phyloP scores from a whole-genome alignment of 2,329 filamentous ascomycete genomes.

The Cordyceps militaris region DNA sequence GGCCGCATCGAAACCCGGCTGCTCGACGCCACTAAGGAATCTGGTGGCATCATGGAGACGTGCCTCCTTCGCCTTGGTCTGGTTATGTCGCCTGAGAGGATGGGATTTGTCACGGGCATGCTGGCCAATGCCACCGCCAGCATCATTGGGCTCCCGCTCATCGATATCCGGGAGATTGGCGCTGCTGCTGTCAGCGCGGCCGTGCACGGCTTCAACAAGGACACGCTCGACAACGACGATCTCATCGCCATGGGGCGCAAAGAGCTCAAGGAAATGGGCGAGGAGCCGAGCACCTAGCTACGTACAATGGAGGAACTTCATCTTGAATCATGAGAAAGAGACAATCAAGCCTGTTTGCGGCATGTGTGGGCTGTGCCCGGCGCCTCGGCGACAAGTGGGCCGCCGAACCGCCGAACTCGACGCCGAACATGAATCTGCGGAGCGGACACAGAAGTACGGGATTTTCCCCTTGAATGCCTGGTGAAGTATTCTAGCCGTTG shows the following conservation, averaged over 20 bases:
- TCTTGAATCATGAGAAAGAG: no score
- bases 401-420: no score
- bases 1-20: slow-evolving; percentile 39
- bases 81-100: slow-evolving; percentile 23
- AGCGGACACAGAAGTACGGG: no score
- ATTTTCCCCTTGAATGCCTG: no score
- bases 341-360: no score
- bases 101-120: slow-evolving; percentile 1
- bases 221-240: slow-evolving; percentile 10
- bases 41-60: slow-evolving; percentile 30
- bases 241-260: slow-evolving; percentile 2
- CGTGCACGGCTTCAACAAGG: slow-evolving; percentile 5
- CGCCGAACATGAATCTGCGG: no score
- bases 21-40: slow-evolving; percentile 32
- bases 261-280: not conserved
- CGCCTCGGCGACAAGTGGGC: no score
- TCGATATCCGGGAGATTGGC: slow-evolving; percentile 6
- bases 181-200: slow-evolving; percentile 3
- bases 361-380: no score
- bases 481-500: no score
- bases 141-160: slow-evolving; percentile 1
- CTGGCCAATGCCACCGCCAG: not conserved
- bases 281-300: not conserved
- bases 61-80: slow-evolving; percentile 37
- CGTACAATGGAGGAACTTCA: not conserved